Evolutionary conservation across 768 basidiomycete genomes (phyloP).

Genomic region (Suillus alpinus): DNA sequence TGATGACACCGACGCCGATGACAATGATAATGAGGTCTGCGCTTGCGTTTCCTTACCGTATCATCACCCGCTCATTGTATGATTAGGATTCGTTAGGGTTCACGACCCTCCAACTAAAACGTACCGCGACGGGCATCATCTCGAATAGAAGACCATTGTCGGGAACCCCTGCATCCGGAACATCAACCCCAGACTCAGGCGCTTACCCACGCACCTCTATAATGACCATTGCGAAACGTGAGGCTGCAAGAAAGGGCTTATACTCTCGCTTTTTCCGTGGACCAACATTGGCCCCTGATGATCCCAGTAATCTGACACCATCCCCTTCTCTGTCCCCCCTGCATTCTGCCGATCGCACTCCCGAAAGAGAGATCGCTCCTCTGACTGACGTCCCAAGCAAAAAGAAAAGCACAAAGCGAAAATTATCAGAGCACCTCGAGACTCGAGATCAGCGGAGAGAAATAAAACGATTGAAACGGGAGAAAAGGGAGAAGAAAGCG

Average conservation of each 20-base stretch:
- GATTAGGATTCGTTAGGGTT: constrained; percentile 15
- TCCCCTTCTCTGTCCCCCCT: background rate
- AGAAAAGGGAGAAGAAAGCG: constrained; percentile 18
- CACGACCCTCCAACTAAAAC: constrained; percentile 37
- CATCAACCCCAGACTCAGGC: constrained; percentile 35
- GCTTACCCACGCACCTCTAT: constrained; percentile 43
- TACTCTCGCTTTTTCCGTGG: constrained; percentile 85
- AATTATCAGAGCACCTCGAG: constrained; percentile 6
- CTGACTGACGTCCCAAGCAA: background rate
- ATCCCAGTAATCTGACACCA: background rate
- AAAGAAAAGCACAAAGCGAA: constrained; percentile 11
- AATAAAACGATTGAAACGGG: constrained; percentile 22
- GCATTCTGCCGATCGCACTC: background rate
- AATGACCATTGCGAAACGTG: constrained; percentile 66
- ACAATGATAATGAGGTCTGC: constrained; percentile 3
- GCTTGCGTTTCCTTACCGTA: constrained; percentile 2
- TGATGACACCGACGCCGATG: constrained; percentile 39
- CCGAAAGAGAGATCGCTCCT: background rate
- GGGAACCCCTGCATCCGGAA: constrained; percentile 49
- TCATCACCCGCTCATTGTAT: background rate
- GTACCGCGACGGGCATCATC: constrained; percentile 73
- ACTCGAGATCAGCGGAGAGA: constrained; percentile 19
- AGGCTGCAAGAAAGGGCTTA: constrained; percentile 70
- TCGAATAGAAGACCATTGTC: constrained; percentile 62
- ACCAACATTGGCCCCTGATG: constrained; percentile 56